Evolutionary conservation across 1,284 basidiomycete genomes (phyloP), one percentile per base, ranked within the genome.

Genomic region (Phellopilus nigrolimitatus): DNA sequence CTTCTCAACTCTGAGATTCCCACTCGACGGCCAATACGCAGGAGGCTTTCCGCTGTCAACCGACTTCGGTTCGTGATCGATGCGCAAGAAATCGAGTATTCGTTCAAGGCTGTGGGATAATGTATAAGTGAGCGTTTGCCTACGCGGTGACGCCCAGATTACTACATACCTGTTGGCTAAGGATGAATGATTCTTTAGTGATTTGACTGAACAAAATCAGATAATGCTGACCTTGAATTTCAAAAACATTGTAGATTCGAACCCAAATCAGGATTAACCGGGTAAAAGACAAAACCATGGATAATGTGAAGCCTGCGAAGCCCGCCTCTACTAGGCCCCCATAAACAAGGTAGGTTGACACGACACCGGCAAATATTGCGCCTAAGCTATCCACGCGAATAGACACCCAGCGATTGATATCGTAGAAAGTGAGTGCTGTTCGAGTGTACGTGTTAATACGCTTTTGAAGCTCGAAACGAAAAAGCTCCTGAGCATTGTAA

Each of bases 21-120:
- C 73, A 1, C 70, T 72, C 0, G 71, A 64, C 0, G 73, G 73
- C 73, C 73, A 76, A 21, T 71, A 66, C 0, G 72, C 73, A 5
- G 74, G 53, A 6, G 53, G 48, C 25, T 40, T 46, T 19, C 53
- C 42, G 15, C 49, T 36, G 1, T 60, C 54, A 1, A 60, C 57
- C 4, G 59, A 57, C 17, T 54, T 48, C 2, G 71, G 69, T 56
- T 76, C 74, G 53, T 72, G 48, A 15, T 70, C 70, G 54, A 75
- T 72, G 17, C 66, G 58, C 24, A 73, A 56, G 60, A 71, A 75
- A 40, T 72, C 67, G 47, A 71, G 66, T 42, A 75, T 68, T 34
- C 73, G 61, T 53, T 75, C 73, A 34, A 74, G 64, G 42, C 62
- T 63, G 43, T 6, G 25, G 21, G 38, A 41, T 34, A 22, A 44